Evolutionary conservation across 1,284 basidiomycete species (phyloP).

Genomic region (Schizopora paradoxa): DNA sequence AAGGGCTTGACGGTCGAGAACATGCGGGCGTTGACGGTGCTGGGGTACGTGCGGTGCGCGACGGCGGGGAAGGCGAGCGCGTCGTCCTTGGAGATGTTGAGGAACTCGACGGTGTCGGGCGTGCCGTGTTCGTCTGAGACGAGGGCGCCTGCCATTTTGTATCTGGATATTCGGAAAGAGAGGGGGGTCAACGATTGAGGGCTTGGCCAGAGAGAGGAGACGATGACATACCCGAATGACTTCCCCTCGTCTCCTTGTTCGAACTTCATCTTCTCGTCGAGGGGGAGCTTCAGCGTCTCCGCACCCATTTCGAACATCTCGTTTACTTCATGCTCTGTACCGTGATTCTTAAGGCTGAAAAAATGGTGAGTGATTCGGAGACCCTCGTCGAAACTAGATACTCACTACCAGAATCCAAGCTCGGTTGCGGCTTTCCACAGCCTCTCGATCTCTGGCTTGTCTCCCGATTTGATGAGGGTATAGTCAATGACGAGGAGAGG

Average conservation of each 20-base stretch:
- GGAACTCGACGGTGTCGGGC: constrained; percentile 55
- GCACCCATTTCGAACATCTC: constrained; percentile 58
- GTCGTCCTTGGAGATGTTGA: constrained; percentile 66
- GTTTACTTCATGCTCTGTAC: constrained; percentile 43
- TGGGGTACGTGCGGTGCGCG: constrained; percentile 50
- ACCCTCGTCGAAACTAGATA: constrained; percentile 11
- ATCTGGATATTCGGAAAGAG: constrained; percentile 33
- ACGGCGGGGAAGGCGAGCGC: constrained; percentile 49
- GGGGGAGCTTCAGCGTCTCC: constrained; percentile 50
- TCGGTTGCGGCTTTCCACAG: constrained; percentile 49
- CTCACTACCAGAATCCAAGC: constrained; percentile 54
- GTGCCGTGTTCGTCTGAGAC: constrained; percentile 57
- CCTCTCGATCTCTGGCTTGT: constrained; percentile 36
- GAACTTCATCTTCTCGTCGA: constrained; percentile 58
- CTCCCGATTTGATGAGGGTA: constrained; percentile 32
- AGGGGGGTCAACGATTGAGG: background rate
- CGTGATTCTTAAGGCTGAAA: constrained; percentile 56
- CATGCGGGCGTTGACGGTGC: constrained; percentile 47
- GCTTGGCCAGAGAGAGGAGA: background rate
- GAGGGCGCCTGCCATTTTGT: constrained; percentile 58
- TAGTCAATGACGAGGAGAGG: constrained; percentile 50
- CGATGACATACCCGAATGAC: constrained; percentile 48
- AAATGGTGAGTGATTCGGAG: background rate
- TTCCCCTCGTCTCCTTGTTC: constrained; percentile 61
- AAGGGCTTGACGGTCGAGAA: constrained; percentile 47